A percentile compares a stretch with the other conserved stretches of the same genome.
Evolutionary conservation across 2,329 filamentous ascomycete species (phyloP).

Genomic region (Epichloe elymi): DNA sequence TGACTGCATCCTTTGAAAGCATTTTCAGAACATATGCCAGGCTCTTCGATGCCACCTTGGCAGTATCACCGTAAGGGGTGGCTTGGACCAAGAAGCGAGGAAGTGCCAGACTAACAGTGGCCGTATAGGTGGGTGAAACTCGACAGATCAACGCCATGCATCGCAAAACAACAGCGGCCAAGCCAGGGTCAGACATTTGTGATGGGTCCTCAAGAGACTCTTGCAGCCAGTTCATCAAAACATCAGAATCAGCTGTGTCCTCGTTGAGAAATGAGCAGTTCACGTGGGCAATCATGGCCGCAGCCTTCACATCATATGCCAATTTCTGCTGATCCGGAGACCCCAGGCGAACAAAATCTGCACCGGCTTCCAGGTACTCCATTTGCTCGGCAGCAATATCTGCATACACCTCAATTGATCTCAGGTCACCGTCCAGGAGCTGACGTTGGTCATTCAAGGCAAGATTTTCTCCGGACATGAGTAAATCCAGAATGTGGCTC

Average conservation of each 20-base stretch:
- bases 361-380: conserved; percentile 72
- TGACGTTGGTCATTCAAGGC: conserved; percentile 21
- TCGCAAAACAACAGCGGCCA: conserved; percentile 69
- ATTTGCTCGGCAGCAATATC: conserved; percentile 71
- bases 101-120: conserved; percentile 63
- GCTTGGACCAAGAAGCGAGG: conserved; percentile 83
- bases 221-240: conserved; percentile 75
- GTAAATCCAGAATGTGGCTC: conserved; percentile 58
- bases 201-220: conserved; percentile 63
- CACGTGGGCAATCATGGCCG: conserved; percentile 68
- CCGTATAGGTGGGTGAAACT: conserved; percentile 58
- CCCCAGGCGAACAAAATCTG: conserved; percentile 72
- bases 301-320: conserved; percentile 73
- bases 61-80: conserved; percentile 52
- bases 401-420: conserved; percentile 50
- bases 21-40: conserved; percentile 69
- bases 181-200: conserved; percentile 67
- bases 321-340: conserved; percentile 78
- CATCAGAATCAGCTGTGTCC: conserved; percentile 64
- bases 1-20: conserved; percentile 83
- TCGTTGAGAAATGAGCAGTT: conserved; percentile 77
- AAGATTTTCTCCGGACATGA: conserved; percentile 45
- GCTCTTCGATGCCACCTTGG: conserved; percentile 69
- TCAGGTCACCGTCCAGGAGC: conserved; percentile 37
- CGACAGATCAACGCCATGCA: conserved; percentile 72